These are phyloP conservation scores for Trypanosoma congolense DNA, from an alignment of 208 protist genomes.

Conservation along the genomic window DNA sequence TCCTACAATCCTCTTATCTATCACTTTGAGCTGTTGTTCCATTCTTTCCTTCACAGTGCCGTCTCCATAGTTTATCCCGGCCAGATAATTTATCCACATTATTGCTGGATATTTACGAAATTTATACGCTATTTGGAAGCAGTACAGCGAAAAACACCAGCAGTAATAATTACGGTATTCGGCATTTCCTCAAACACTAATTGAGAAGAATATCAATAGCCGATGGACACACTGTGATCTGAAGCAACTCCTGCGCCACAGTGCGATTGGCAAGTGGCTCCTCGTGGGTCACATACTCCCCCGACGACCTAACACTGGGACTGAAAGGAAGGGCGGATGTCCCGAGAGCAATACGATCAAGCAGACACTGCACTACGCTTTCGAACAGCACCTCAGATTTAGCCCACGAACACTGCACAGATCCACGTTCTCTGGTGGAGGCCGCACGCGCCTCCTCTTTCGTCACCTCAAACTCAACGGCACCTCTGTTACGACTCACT, in stretches of 20 bases:
- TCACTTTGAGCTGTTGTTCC: not conserved
- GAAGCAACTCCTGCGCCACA: conserved; percentile 65
- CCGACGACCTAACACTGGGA: not conserved
- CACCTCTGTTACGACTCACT: not conserved
- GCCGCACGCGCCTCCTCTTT: conserved; percentile 55
- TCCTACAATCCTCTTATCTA: not conserved
- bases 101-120: too few species aligned
- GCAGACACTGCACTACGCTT: conserved; percentile 54
- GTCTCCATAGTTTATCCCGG: not conserved
- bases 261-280: conserved; percentile 26
- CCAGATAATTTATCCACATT: too few species aligned
- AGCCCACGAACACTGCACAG: conserved; percentile 53
- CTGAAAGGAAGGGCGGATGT: conserved; percentile 16
- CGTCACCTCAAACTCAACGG: conserved; percentile 31
- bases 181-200: conserved; percentile 29
- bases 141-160: too few species aligned
- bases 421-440: conserved; percentile 55
- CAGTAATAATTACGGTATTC: not conserved
- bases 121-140: too few species aligned
- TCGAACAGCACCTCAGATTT: conserved; percentile 41
- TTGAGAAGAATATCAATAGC: conserved; percentile 71
- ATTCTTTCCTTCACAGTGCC: not conserved
- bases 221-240: conserved; percentile 66
- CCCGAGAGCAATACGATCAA: conserved; percentile 51
- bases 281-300: not conserved